phyloP scores from a whole-genome alignment of 2,329 filamentous ascomycete genomes.

The Diaporthe citrichinensis region DNA sequence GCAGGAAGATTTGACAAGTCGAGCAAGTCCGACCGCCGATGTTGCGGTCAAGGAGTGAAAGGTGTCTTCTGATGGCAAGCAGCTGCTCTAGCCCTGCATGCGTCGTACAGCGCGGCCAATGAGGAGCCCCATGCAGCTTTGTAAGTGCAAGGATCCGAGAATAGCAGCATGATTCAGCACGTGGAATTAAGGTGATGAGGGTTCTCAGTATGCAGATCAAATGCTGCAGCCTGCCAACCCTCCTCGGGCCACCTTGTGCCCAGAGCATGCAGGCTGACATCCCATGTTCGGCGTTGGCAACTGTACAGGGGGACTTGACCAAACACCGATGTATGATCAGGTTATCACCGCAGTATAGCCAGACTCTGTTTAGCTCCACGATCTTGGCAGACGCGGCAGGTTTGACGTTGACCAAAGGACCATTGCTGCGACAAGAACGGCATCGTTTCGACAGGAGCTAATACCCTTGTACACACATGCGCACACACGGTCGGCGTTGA shows the following conservation, averaged over 20 bases:
- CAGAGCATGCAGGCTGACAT: slow-evolving; percentile 4
- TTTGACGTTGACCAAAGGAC: slow-evolving; percentile 7
- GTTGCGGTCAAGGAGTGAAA: slow-evolving; percentile 37
- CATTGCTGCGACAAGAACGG: background rate
- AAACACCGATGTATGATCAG: slow-evolving; percentile 22
- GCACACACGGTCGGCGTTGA: background rate
- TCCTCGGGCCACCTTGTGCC: slow-evolving; percentile 18
- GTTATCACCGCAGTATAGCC: slow-evolving; percentile 4
- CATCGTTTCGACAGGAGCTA: slow-evolving; percentile 2
- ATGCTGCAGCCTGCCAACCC: slow-evolving; percentile 30
- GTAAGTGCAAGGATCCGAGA: slow-evolving; percentile 38
- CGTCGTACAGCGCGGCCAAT: slow-evolving; percentile 30
- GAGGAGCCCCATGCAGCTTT: slow-evolving; percentile 25
- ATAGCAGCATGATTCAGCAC: slow-evolving; percentile 42
- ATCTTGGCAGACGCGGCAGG: slow-evolving; percentile 9
- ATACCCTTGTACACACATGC: background rate
- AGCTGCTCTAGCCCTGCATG: slow-evolving; percentile 21
- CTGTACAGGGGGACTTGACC: background rate
- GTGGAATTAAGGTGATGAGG: slow-evolving; percentile 37
- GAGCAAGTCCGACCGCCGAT: slow-evolving; percentile 1
- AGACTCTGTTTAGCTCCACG: background rate
- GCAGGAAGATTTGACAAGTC: slow-evolving; percentile 18
- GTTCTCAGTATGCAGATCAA: slow-evolving; percentile 32
- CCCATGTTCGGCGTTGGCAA: slow-evolving; percentile 9
- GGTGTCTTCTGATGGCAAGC: slow-evolving; percentile 31